Base-by-base conservation (phyloP, 768 basidiomycete species). In the Kwoniella botswanensis region DNA sequence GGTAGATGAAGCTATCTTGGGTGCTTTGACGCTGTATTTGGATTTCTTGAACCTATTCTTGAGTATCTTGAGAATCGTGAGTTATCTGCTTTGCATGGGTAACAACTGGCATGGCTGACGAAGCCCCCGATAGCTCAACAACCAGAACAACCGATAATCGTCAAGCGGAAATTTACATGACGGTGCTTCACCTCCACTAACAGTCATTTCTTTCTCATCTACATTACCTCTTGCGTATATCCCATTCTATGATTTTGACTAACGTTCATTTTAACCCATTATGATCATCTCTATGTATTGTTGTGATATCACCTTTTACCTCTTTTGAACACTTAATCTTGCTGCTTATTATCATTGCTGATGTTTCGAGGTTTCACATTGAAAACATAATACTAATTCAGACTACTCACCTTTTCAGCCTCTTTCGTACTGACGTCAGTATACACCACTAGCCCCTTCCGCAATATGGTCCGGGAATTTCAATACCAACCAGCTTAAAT, bases 1-100 rank as follows among this genome's bases (percentile, higher is more conserved):
- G 1, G 93, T 94, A 3, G 97, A 99, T 74, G 97, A 99, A 83
- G 94, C 88, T 82, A 94, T 97, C 75, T 86, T 97, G 86, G 96
- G 90, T 22, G 87, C 93, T 18, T 91, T 98, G 79, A 91, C 90
- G 74, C 88, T 98, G n/a, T 98, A 98, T 85, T 90, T 98, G 67
- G 96, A 98, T 89, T 92, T 84, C 75, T 90, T 90, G 65, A 82
- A 82, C 68, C 66, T 84, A 22, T 84, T 84, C 78, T 59, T 84
- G 22, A 79, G 75, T 68, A 77, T 84, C 54, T 70, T 84, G 18
- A 73, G 84, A 57, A 76, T 84, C 13, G 81, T 84, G 61, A 78
- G 82, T 81, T 7, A 26, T 52, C 42, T 46, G 35, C 24, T 42
- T 44, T 22, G 29, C 46, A 22, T 3, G 17, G 43, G 17, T 17